Evolutionary conservation across 768 basidiomycete genomes (phyloP), one percentile per base, ranked within the genome.

Genomic region (Omphalotus guepiniiformis): DNA sequence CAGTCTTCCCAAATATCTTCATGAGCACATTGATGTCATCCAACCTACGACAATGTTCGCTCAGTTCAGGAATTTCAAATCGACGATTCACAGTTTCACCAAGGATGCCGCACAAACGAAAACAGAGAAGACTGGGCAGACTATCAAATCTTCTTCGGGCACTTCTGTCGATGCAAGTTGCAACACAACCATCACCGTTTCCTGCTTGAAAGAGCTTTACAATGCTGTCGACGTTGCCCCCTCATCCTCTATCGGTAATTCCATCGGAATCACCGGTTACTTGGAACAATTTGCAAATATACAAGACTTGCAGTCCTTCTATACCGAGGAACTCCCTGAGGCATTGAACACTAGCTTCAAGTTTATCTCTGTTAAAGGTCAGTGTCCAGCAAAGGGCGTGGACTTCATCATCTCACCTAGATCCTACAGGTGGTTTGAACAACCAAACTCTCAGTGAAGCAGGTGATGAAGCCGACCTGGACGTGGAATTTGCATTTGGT

Each of bases 401-500:
- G 27, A 1, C 38, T 19, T 35, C 7, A 19, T 43, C 18, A 34
- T 35, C 18, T 63, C 46, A 55, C 13, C 16, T 23, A 55, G 9
- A 28, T 47, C 46, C 46, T 44, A 8, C 47, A 84, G 86, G 78
- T 42, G 84, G 83, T 3, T 30, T 65, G 49, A 84, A 88, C 55
- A 72, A 74, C 49, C 84, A 88, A 58, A 77, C 54, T 42, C 39
- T 67, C 19, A 62, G 61, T 0, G 63, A 67, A 15, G 78, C 85
- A 9, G 84, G 85, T 2, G 55, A 48, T 5, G 87, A 90, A 59
- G 85, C 84, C 2, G 73, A 82, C 52, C 64, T 88, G 23, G 84
- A 87, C 51, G 73, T 75, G 4, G 82, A 87, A 54, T 83, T 79
- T 60, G 82, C 76, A 1, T 82, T 76, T 48, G 86, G 85, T n/a